phyloP scores from a whole-genome alignment of 306 rosid genomes.

The Inga laurina region DNA sequence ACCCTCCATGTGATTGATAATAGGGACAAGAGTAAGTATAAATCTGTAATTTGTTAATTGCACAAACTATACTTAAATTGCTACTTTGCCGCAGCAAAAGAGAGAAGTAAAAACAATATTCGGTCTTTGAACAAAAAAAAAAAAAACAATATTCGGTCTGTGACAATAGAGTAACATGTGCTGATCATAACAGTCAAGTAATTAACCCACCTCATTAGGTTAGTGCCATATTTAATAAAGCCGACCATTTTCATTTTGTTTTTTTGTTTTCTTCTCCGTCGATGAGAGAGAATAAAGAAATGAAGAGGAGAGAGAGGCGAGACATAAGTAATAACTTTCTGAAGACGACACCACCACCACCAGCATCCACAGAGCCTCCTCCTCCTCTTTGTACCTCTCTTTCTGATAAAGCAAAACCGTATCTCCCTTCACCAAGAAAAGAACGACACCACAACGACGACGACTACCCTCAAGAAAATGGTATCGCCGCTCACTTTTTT shows the following conservation, averaged over 20 bases:
- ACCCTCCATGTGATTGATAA: too few relatives aligned
- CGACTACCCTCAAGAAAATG: not conserved
- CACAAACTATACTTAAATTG: too few relatives aligned
- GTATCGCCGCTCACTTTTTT: not conserved
- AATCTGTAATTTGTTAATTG: too few relatives aligned
- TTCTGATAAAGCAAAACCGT: slow-evolving; percentile 27
- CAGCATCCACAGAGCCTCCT: not conserved
- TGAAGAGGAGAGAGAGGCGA: not conserved
- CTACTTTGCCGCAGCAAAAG: too few relatives aligned
- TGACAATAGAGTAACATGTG: not conserved
- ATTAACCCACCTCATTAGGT: not conserved
- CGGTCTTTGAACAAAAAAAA: too few relatives aligned
- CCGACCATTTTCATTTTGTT: not conserved
- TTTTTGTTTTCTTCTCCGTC: not conserved
- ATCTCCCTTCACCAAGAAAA: not conserved
- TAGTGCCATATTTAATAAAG: not conserved
- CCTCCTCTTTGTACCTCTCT: not conserved
- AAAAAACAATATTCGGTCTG: not conserved
- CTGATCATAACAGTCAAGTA: not conserved
- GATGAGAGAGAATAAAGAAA: not conserved
- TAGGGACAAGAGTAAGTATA: too few relatives aligned
- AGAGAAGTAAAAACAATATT: not conserved
- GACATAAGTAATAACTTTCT: slow-evolving; percentile 28
- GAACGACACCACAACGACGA: not conserved
- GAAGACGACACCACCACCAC: slow-evolving; percentile 2